Evolutionary conservation across 2,329 filamentous ascomycete genomes (phyloP), one percentile per base, ranked within the genome.

Genomic region (Ophiocordyceps unilateralis): DNA sequence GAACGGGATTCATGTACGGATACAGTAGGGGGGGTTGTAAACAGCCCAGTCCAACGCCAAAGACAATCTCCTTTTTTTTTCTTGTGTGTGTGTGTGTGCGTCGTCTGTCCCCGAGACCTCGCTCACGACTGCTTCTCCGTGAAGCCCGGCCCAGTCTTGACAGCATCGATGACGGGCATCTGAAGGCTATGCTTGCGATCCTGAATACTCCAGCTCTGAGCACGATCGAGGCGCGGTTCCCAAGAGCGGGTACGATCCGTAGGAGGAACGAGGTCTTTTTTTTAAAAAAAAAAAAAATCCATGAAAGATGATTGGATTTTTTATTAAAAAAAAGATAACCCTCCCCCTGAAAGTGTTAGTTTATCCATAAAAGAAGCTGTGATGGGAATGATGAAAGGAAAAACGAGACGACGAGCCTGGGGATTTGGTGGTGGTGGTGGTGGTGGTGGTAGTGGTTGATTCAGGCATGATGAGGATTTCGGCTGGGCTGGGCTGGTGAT

Each of bases 141-240:
- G 44, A 70, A 70, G 0, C 67, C 66, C 8, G 60, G 58, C 2
- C 58, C 59, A 1, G 56, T 54, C 51, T 58, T 51, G 44, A 59
- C 58, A 28, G 51, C 53, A 2, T 52, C 55, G 24, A 68, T 58
- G 44, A 53, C 58, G 40, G 55, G 58, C 67, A 72, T 68, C 50
- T 72, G 69, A 56, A 70, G 51, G 43, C 58, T 58, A 47, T 65
- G 70, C 55, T 72, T 73, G 55, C 64, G 64, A 53, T 74, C 72
- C 56, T 77, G 67, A 30, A 61, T 59, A 51, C 60, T 66, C 62
- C 67, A 76, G 57, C 69, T 72, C 53, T 68, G 67, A 40, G 69
- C 65, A 10, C 66, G 62, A 49, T 63, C 56, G 43, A 64, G 49
- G 17, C 52, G 50, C 8, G 72, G 72, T 49, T 63, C 63, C 72